Base-by-base conservation (phyloP, 495 filamentous ascomycete species). In the Paragyromitra xinjiangensis region DNA sequence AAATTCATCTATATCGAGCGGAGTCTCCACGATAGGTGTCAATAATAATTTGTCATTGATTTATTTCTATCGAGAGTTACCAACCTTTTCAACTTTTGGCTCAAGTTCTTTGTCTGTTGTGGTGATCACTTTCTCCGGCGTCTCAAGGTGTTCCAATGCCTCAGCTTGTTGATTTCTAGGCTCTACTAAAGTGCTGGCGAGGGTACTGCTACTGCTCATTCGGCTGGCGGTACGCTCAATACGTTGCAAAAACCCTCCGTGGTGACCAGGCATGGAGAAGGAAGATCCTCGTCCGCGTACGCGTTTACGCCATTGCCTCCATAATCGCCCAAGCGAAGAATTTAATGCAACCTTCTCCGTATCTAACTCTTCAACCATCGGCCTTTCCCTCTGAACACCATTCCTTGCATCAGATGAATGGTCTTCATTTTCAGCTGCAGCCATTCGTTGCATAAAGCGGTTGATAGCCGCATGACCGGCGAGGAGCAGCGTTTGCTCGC, bases 271-370 rank as follows among this genome's bases (percentile, higher is more conserved):
- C n/a, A 81, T 62, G 3, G 82, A 80, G 29, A 85, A 82, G 2
- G 84, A 84, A 37, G 75, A 78, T 8, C 80, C 78, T 37, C 70
- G 63, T 24, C 78, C 81, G 45, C 91, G 88, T 72, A 92, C 88
- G 71, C 90, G 90, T 84, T 97, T 96, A 82, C 94, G 92, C 96
- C 96, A 99, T 40, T 93, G 92, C 79, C 96, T 89, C 96, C 96
- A 99, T 40, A 98, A 84, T 44, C 95, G 87, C 14, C 96, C 94
- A 2, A 99, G 84, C 12, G 93, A 94, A 53, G 92, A 87, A 81
- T 95, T 93, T 69, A 98, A 85, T 4, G 95, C 95, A 73, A 98
- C 86, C 71, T 95, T 94, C 83, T 98, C 95, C 86, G 97, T 92
- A 82, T 99, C 96, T 34, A 89, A 84, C 81, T 98, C 95, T 81